Evolutionary conservation across 1,139 yeast species (phyloP), one percentile per base, ranked within the genome.

Genomic region (Saccharomycopsis hybrid): DNA sequence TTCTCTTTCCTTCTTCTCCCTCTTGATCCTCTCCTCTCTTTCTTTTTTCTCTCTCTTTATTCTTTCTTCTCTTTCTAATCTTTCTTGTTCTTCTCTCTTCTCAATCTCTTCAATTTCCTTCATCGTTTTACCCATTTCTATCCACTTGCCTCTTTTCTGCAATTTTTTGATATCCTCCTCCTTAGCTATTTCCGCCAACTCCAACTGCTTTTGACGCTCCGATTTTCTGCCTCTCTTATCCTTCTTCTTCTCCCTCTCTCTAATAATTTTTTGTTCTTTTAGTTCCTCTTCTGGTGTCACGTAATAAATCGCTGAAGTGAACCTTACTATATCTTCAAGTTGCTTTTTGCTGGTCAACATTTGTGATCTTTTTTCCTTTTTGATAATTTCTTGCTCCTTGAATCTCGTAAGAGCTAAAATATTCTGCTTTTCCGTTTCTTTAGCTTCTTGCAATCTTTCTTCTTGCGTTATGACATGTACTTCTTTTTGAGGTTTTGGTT

Each of bases 361-460:
- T 41, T 84, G 88, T 52, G 90, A 70, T 61, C 90, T 90, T 50
- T 77, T 76, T 63, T 83, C 83, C 63, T 87, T 88, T 60, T 87
- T 84, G 44, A 80, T 83, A 43, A 85, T 72, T 63, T 92, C 98
- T 62, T 87, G 92, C 59, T 90, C 94, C 59, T 83, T 78, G 60
- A 86, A 90, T 59, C 76, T 73, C 55, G 85, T 80, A 56, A 92
- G 71, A 2, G 97, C 85, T 32, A 78, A 71, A 3, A 80, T 68
- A 63, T 94, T 92, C 47, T 77, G 75, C 61, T 77, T 74, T 64
- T 92, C 98, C 0, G 97, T 94, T 58, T 83, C 85, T 44, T 81
- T 72, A 0, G 98, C 97, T 61, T 89, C 95, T 9, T 76, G 83
- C 48, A 92, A 68, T 52, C 90, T 73, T 62, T 92, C 96, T 55